These are phyloP conservation scores for Vaccinium darrowii DNA, from an alignment of 148 eudicot genomes.

Conservation along the genomic window DNA sequence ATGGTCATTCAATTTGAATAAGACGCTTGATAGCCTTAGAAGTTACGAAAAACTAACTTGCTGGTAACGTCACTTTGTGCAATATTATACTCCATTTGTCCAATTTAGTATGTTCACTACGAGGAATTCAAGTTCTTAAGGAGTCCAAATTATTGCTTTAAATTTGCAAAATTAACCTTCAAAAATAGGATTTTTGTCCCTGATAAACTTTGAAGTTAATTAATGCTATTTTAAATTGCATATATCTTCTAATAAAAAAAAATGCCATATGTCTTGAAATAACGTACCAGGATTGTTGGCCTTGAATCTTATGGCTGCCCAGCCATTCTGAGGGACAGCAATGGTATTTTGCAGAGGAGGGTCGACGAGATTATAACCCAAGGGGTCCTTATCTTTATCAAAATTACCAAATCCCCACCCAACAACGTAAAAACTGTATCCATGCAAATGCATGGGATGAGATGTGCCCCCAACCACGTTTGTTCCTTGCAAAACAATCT, in stretches of 20 bases:
- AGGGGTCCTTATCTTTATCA: slow-evolving; percentile 22
- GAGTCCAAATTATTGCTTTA: neutral
- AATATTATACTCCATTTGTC: neutral
- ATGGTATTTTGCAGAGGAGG: slow-evolving; percentile 23
- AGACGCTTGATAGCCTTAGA: neutral
- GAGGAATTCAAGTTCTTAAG: neutral
- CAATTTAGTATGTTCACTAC: neutral
- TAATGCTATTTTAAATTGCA: too few relatives aligned
- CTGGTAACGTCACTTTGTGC: neutral
- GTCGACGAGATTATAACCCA: slow-evolving; percentile 21
- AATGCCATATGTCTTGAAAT: neutral
- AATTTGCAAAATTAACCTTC: too few relatives aligned
- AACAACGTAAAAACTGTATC: slow-evolving; percentile 26
- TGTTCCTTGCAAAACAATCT: slow-evolving; percentile 25
- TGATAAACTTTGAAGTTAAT: too few relatives aligned
- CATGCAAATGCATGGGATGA: slow-evolving; percentile 30
- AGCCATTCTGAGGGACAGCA: slow-evolving; percentile 25
- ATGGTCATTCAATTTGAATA: neutral
- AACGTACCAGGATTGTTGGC: slow-evolving; percentile 22
- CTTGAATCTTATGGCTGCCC: slow-evolving; percentile 21
- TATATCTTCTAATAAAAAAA: too few relatives aligned
- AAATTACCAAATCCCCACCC: slow-evolving; percentile 26
- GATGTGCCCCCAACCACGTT: slow-evolving; percentile 20
- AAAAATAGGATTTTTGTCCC: too few relatives aligned
- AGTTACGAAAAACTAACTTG: neutral